A percentile compares a stretch with the other conserved stretches of the same genome.
Conservation (phyloP, 2,329 filamentous ascomycete species). For the Ophiostoma piceae region DNA sequence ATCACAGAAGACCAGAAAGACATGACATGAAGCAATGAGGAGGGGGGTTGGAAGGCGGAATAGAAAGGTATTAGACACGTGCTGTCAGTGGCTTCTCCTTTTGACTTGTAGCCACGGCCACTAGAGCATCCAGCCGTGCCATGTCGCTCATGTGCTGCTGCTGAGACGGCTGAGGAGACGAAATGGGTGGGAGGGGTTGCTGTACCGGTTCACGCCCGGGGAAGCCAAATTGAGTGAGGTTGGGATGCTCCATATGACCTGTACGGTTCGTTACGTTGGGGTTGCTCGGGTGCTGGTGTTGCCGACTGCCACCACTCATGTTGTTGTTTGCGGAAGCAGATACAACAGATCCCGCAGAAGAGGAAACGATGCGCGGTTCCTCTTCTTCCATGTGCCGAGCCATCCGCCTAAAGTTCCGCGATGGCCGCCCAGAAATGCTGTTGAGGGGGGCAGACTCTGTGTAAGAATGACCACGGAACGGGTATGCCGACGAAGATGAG, state of each 20-base stretch:
- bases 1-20: not conserved
- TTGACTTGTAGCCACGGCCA: conserved; percentile 28
- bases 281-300: conserved; percentile 8
- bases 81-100: conserved; percentile 13
- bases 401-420: conserved; percentile 10
- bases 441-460: conserved; percentile 11
- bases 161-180: conserved; percentile 15
- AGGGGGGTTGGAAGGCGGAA: not conserved
- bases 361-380: not conserved
- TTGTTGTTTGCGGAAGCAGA: not conserved
- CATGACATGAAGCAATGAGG: not conserved
- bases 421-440: not conserved
- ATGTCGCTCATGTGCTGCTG: conserved; percentile 6
- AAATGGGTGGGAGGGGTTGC: not conserved
- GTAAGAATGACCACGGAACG: not conserved
- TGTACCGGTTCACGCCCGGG: conserved; percentile 16
- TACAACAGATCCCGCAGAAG: not conserved
- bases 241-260: conserved; percentile 50
- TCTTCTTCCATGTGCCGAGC: conserved; percentile 8
- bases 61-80: not conserved
- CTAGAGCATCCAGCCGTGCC: conserved; percentile 27
- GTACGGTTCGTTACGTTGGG: not conserved
- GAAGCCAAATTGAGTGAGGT: conserved; percentile 32
- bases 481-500: not conserved
- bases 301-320: not conserved